Percentiles rank a stretch among this genome's conserved stretches.
Evolutionary conservation across 257 asterid species (phyloP).

Genomic region (Solanum dulcamara): DNA sequence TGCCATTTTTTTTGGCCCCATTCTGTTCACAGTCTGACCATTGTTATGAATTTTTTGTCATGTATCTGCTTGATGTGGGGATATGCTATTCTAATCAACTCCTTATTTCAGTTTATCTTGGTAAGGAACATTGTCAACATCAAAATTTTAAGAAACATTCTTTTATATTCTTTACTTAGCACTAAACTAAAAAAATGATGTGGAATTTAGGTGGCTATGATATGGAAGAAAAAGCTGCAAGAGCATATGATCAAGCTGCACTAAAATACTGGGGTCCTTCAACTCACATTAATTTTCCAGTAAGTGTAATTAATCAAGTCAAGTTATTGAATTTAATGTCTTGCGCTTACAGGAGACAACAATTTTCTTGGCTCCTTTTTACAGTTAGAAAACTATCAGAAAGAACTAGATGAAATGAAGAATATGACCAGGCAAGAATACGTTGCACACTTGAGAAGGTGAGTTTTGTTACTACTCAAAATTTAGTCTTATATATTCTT

Average conservation of each 20-base stretch:
- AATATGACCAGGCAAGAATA: slow-evolving; percentile 83
- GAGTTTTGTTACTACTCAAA: background rate
- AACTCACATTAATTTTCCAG: slow-evolving; percentile 67
- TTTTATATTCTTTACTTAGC: background rate
- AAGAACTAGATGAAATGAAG: slow-evolving; percentile 81
- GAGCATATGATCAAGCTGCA: slow-evolving; percentile 94
- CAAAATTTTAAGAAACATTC: background rate
- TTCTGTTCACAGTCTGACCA: slow-evolving; percentile 19
- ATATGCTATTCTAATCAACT: slow-evolving; percentile 24
- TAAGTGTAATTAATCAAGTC: slow-evolving; percentile 5
- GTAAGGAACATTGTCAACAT: slow-evolving; percentile 27
- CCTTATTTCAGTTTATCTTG: slow-evolving; percentile 57
- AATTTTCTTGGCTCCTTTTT: background rate
- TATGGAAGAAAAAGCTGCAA: slow-evolving; percentile 96
- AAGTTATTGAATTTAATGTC: background rate
- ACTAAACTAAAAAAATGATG: background rate
- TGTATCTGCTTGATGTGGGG: slow-evolving; percentile 17
- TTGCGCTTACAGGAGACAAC: background rate
- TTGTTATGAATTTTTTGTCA: slow-evolving; percentile 17
- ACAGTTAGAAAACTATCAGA: slow-evolving; percentile 69
- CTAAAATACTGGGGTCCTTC: slow-evolving; percentile 95
- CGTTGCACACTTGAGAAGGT: slow-evolving; percentile 88
- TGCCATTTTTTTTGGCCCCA: background rate
- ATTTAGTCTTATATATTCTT: background rate
- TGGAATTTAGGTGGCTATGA: slow-evolving; percentile 66